Conservation (phyloP, 2,329 filamentous ascomycete genomes). For the Aschersonia sp. region DNA sequence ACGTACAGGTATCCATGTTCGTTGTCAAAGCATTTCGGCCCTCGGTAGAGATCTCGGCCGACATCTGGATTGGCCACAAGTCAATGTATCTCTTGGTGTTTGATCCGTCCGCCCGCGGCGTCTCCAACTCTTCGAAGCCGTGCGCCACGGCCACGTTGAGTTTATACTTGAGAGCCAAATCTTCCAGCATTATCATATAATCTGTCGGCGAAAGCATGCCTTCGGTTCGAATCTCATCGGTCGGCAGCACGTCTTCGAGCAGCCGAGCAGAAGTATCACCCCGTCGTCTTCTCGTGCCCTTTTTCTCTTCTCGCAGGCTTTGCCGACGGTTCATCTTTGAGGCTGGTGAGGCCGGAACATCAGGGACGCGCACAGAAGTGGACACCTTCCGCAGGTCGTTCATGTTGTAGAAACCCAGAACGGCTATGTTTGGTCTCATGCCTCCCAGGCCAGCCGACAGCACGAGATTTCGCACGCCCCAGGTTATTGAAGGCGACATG, state of each 20-base stretch:
- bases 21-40: constrained; percentile 60
- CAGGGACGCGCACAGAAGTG: constrained; percentile 42
- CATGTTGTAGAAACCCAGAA: constrained; percentile 68
- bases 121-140: constrained; percentile 63
- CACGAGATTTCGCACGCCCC: constrained; percentile 73
- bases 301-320: constrained; percentile 14
- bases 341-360: constrained; percentile 23
- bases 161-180: constrained; percentile 60
- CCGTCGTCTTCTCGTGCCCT: constrained; percentile 24
- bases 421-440: constrained; percentile 79
- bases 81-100: constrained; percentile 69
- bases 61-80: constrained; percentile 89
- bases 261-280: constrained; percentile 41
- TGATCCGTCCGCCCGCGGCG: constrained; percentile 43
- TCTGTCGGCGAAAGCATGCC: constrained; percentile 53
- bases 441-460: constrained; percentile 70
- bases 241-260: constrained; percentile 46
- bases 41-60: constrained; percentile 60
- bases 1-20: constrained; percentile 78
- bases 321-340: constrained; percentile 15
- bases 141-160: constrained; percentile 78
- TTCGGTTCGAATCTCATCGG: constrained; percentile 54
- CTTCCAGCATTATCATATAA: constrained; percentile 74
- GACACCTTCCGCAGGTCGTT: constrained; percentile 53
- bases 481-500: constrained; percentile 69